Evolutionary conservation across 305 asterid species (phyloP), one percentile per base, ranked within the genome.

Genomic region (Ajuga reptans): DNA sequence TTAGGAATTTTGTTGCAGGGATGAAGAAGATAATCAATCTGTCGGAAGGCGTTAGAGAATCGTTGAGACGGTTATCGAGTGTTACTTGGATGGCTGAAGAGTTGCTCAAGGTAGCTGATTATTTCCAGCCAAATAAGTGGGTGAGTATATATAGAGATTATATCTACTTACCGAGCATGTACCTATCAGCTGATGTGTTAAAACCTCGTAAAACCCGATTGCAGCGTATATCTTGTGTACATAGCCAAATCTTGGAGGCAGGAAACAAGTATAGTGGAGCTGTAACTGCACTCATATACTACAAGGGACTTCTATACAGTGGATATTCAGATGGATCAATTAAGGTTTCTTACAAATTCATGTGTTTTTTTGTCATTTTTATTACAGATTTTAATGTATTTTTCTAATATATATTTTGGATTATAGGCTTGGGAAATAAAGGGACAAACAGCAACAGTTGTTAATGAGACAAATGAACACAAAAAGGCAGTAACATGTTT

Each of bases 51-150:
- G 93, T 90, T 12, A 78, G 96, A 64, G 98, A 92, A 68, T 92
- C 97, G 2, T 71, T 90, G 72, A 87, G 98, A 67, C 97, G 97
- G 17, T 83, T 92, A 42, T 91, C 98, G 54, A 84, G 80, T 49
- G 86, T 86, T 16, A 81, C 91, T 31, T 92, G 98, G 98, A 88
- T 92, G 97, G 97, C 97, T 47, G 98, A 92, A 63, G 98, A 92
- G 51, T 73, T 92, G 66, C 89, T 90, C 47, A 87, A 82, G 79
- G 98, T 92, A 41, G 98, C 98, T 47, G 97, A 88, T 62, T 92
- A 90, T 81, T 86, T 83, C 79, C 91, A 88, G 80, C 98, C 98
- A 9, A 80, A 92, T 84, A 92, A 88, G 77, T 90, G 98, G 98
- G 96, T 92, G 76, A 90, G 97, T 18, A 11, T 61, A 34, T 18